Percentiles rank a stretch among this genome's conserved stretches.
These are phyloP conservation scores for Coniochaeta prunicola DNA, from an alignment of 2,329 filamentous ascomycete species.

Conservation along the genomic window DNA sequence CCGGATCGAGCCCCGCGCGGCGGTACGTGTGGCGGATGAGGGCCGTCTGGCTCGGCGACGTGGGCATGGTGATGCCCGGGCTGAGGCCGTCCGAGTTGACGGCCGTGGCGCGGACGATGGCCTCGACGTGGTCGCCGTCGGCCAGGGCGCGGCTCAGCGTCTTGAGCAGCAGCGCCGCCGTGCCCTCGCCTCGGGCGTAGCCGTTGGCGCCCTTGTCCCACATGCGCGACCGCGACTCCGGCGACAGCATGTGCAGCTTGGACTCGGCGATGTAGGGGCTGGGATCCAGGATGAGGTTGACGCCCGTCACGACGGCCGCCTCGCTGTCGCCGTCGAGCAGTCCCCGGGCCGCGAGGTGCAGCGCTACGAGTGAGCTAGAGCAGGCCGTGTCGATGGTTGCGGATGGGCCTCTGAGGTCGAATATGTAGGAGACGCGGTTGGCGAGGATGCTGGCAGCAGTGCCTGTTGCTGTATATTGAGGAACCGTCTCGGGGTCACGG, in stretches of 20 bases:
- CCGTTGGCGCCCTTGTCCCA: constrained; percentile 41
- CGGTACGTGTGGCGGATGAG: constrained; percentile 32
- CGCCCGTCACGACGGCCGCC: constrained; percentile 24
- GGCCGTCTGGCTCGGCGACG: constrained; percentile 24
- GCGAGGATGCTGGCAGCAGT: constrained; percentile 26
- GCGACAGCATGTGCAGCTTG: constrained; percentile 30
- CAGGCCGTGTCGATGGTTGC: constrained; percentile 27
- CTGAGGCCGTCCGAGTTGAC: constrained; percentile 37
- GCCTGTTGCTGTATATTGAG: constrained; percentile 22
- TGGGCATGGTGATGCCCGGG: constrained; percentile 42
- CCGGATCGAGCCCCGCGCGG: constrained; percentile 26
- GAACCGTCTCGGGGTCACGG: constrained; percentile 15
- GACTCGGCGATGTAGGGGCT: constrained; percentile 25
- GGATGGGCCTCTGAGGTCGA: constrained; percentile 27
- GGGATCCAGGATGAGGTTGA: constrained; percentile 25
- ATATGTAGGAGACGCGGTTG: constrained; percentile 28
- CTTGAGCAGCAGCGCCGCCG: constrained; percentile 39
- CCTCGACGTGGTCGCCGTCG: constrained; percentile 33
- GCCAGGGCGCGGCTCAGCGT: constrained; percentile 33
- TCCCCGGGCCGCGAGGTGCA: constrained; percentile 22
- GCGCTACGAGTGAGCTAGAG: constrained; percentile 26
- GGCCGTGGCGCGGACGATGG: constrained; percentile 33
- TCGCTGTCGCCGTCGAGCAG: constrained; percentile 21
- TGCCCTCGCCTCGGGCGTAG: constrained; percentile 45
- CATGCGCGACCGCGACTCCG: constrained; percentile 26